These are phyloP conservation scores for Backusella westeae DNA, from an alignment of 192 early-diverging fungal genomes.

Conservation along the genomic window DNA sequence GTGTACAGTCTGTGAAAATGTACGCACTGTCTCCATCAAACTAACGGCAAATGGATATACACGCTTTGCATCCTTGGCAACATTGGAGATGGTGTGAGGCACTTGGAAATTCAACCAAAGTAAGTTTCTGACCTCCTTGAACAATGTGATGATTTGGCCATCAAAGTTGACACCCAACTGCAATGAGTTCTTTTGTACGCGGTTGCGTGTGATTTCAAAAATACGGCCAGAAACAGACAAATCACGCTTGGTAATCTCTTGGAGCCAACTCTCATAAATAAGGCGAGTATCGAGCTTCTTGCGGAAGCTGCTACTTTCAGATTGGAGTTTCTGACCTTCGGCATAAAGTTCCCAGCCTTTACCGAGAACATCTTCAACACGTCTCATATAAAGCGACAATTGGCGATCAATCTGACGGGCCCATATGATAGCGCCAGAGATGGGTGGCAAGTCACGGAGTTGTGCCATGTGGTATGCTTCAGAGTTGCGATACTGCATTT, in stretches of 20 bases:
- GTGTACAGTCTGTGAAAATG: conserved; percentile 84
- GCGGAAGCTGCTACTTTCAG: conserved; percentile 84
- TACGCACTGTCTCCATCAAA: conserved; percentile 92
- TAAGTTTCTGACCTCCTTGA: conserved; percentile 98
- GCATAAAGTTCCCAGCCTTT: conserved; percentile 96
- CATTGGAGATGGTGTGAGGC: conserved; percentile 83
- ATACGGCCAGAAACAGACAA: conserved; percentile 84
- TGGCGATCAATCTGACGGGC: conserved; percentile 97
- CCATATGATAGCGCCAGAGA: conserved; percentile 96
- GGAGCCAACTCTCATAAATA: conserved; percentile 91
- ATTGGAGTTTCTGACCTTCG: conserved; percentile 92
- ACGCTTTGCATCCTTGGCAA: conserved; percentile 93
- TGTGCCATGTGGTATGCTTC: conserved; percentile 88
- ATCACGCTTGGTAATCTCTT: conserved; percentile 79
- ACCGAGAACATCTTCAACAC: conserved; percentile 97
- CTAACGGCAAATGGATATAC: conserved; percentile 99
- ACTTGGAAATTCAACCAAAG: conserved; percentile 95
- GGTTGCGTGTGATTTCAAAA: conserved; percentile 83
- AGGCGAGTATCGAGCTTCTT: conserved; percentile 92
- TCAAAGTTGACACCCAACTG: conserved; percentile 95
- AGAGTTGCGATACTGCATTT: conserved; percentile 84
- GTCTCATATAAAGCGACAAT: conserved; percentile 91
- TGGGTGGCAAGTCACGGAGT: conserved; percentile 89
- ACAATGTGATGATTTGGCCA: conserved; percentile 89
- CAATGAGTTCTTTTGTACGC: conserved; percentile 67